phyloP scores from a whole-genome alignment of 495 filamentous ascomycete genomes.

The Neurospora tetraspora region DNA sequence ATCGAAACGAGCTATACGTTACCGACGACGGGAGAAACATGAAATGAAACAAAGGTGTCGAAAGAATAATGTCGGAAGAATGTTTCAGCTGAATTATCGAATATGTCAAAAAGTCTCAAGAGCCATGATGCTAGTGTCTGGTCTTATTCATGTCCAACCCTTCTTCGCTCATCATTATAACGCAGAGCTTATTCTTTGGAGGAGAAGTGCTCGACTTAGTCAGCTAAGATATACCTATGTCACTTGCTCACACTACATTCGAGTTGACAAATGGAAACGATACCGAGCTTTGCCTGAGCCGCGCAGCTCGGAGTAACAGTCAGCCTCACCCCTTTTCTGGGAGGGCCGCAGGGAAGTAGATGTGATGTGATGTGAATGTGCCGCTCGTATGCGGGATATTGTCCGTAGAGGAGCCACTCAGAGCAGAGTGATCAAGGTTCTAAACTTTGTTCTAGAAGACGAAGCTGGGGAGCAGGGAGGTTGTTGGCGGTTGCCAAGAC shows the following conservation, averaged over 20 bases:
- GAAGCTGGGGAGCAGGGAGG: background rate
- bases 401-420: background rate
- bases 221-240: background rate
- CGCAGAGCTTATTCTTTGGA: background rate
- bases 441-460: background rate
- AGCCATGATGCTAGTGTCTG: no score
- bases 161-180: no score
- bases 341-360: background rate
- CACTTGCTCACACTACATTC: background rate
- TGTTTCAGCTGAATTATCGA: no score
- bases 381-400: background rate
- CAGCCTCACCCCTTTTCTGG: background rate
- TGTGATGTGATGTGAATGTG: background rate
- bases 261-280: background rate
- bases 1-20: no score
- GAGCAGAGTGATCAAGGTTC: no score
- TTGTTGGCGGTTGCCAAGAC: background rate
- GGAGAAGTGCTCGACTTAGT: background rate
- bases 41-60: no score
- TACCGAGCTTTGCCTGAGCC: background rate
- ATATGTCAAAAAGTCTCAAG: no score
- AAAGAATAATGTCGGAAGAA: no score
- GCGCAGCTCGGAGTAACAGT: background rate
- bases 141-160: no score
- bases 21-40: no score